Conservation (phyloP, 805 yeast species). For the Candida endomychidarum region DNA sequence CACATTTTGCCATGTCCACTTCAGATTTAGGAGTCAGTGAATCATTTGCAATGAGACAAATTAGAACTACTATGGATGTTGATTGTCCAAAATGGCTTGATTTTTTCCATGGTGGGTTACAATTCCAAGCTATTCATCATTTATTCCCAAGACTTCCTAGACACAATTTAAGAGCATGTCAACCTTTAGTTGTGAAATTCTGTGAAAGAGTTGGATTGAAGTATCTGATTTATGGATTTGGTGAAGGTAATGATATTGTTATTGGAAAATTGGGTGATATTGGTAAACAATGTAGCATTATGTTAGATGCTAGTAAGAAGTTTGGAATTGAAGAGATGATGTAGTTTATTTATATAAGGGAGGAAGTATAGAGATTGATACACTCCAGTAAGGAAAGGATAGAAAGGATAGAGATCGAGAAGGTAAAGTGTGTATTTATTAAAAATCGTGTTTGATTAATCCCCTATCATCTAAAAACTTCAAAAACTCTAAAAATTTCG, state of each 20-base stretch:
- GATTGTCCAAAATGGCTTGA: conserved; percentile 93
- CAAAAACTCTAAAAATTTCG: conserved; percentile 33
- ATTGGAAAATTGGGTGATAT: conserved; percentile 68
- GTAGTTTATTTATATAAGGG: background rate
- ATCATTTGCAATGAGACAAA: conserved; percentile 73
- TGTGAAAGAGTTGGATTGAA: conserved; percentile 74
- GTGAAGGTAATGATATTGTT: conserved; percentile 71
- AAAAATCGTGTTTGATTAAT: conserved; percentile 26
- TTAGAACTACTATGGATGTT: conserved; percentile 92
- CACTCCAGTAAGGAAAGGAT: background rate
- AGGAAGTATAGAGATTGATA: too few species aligned
- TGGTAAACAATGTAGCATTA: conserved; percentile 74
- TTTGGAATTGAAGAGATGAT: conserved; percentile 49
- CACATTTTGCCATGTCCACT: conserved; percentile 93
- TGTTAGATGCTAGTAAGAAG: conserved; percentile 69
- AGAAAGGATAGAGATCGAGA: background rate
- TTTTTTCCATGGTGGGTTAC: conserved; percentile 88
- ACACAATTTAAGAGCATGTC: conserved; percentile 78
- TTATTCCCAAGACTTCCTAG: conserved; percentile 87
- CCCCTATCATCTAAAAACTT: conserved; percentile 30
- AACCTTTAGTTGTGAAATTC: conserved; percentile 68
- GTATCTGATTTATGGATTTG: conserved; percentile 83
- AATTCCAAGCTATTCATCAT: conserved; percentile 89
- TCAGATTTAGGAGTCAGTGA: conserved; percentile 81
- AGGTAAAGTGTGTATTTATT: background rate